Evolutionary conservation across 2,329 filamentous ascomycete species (phyloP), one percentile per base, ranked within the genome.

Genomic region (Nigrospora osmanthi): DNA sequence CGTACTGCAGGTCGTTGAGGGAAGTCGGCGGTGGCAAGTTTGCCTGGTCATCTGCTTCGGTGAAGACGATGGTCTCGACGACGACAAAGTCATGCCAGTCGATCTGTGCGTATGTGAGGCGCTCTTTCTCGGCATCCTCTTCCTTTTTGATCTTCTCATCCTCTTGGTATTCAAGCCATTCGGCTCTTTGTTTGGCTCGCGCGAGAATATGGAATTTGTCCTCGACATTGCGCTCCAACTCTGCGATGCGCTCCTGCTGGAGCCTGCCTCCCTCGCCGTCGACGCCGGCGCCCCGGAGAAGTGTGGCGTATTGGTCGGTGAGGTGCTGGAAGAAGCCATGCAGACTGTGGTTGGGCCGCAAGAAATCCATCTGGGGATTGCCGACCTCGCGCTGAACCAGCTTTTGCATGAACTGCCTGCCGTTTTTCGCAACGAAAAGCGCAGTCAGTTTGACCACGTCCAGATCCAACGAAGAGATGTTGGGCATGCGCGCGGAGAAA

Each of bases 71-170:
- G 1, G 90, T 96, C 66, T 96, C 93, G 38, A 96, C 89, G 16
- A 98, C 86, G 32, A 91, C 84, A 57, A 98, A 98, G 61, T 97
- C 91, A 59, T 95, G 88, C 93, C 93, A 98, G 65, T 98, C 93
- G 51, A 98, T 93, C 56, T 93, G 85, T 1, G 86, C 85, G 64
- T 93, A 82, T 44, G 80, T 73, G 17, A 75, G 69, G 57, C 83
- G 83, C 63, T 95, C 87, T 58, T 89, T 81, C 59, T 94, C 87
- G 35, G 85, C 85, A 51, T 90, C 82, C 58, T 94, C 89, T 58
- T 95, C 89, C 60, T 90, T 89, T 72, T 90, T 87, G 55, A 83
- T 80, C 62, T 90, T 91, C 68, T 96, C 87, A 44, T 82, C 72
- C 54, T 93, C 87, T 58, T 93, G 85, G 59, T 81, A 87, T 63